Conservation (phyloP, 1,284 basidiomycete species). For the Neonothopanus nambi region DNA sequence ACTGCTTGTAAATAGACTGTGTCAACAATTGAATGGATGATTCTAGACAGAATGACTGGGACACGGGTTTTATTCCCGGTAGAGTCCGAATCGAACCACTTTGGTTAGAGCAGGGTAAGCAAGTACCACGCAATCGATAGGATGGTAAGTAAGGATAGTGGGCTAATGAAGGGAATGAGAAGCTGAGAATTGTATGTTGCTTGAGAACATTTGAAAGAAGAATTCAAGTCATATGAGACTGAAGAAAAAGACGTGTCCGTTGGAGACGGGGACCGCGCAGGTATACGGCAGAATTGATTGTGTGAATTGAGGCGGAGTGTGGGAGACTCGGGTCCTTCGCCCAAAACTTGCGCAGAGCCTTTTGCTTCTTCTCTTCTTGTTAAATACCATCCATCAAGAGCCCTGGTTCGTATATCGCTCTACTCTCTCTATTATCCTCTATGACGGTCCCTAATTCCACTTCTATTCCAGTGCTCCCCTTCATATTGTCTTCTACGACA, state of each 20-base stretch:
- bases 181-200: no score
- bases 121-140: no score
- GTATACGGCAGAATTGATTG: not conserved
- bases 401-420: slow-evolving; percentile 11
- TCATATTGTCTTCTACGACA: slow-evolving; percentile 32
- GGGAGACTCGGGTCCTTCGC: slow-evolving; percentile 3
- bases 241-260: slow-evolving; percentile 2
- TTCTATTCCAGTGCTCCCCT: slow-evolving; percentile 36
- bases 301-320: not conserved
- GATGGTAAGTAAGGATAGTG: no score
- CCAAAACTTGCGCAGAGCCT: not conserved
- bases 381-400: slow-evolving; percentile 13
- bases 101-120: no score
- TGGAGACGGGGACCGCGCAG: not conserved
- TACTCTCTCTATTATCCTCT: slow-evolving; percentile 22
- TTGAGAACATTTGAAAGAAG: not conserved
- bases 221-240: not conserved
- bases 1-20: no score
- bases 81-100: no score
- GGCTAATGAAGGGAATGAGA: no score
- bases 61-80: no score
- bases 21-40: no score
- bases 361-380: slow-evolving; percentile 4
- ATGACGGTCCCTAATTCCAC: slow-evolving; percentile 33
- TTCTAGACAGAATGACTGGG: no score